Base-by-base conservation (phyloP, 1,284 basidiomycete genomes). In the Boletus semigastroideus region DNA sequence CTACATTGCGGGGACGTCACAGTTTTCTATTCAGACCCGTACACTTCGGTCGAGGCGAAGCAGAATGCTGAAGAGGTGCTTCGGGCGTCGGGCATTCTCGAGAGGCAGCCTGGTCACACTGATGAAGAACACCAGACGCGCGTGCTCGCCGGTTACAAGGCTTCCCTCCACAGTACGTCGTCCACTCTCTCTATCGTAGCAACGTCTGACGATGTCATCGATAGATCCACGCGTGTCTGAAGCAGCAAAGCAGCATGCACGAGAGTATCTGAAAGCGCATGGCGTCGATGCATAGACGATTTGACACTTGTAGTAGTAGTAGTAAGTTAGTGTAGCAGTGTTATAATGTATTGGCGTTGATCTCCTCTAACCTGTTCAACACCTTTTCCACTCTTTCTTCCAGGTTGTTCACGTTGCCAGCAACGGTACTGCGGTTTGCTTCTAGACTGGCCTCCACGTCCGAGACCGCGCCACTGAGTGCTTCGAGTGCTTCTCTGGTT, bases 401-500 rank as follows among this genome's bases (percentile, higher is more conserved):
- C 30, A 97, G 75, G 22, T 80, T 82, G 30, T 75, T 72, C 12
- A 96, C 85, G 58, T 92, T 89, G 5, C 75, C 74, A 54, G 82
- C 83, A 10, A 95, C 84, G 7, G 88, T 80, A 11, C 68, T 72
- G 53, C 88, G 75, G 62, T 96, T 97, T 48, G 84, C 83, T 52
- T 84, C 78, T 45, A 97, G 66, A 60, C 92, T 95, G 42, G 73
- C 74, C 68, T 91, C 86, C 12, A 98, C 82, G 17, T 79, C 79
- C 14, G 75, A 67, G 2, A 97, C 78, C 0, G 95, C 86, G 22
- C 74, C 73, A 46, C 81, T 73, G 11, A 98, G 71, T 53, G 94
- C 87, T 17, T 77, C 74, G 16, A 92, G 74, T 28, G 82, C 80
- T 28, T 83, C 83, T 19, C 75, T 75, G 28, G 83, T 74, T 55